A percentile compares a stretch with the other conserved stretches of the same genome.
Evolutionary conservation across 73 alveolate genomes (phyloP).

Genomic region (Tetrahymena malaccensis): DNA sequence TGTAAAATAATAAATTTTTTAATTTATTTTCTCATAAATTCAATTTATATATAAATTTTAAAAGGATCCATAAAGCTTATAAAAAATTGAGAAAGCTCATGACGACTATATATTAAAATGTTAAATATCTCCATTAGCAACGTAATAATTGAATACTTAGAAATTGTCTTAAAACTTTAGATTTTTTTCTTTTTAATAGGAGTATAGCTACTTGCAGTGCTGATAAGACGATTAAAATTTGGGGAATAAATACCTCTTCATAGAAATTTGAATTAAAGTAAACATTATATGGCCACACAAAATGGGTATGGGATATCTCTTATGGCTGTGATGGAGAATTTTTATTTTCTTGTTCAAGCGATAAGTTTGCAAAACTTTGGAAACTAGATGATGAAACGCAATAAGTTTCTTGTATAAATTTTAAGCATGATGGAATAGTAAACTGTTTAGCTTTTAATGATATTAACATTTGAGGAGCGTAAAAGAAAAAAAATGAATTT

Average conservation of each 20-base stretch:
- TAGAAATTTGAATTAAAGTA: not conserved
- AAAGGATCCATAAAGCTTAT: not conserved
- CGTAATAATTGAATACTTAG: not conserved
- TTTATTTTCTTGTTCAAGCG: constrained; percentile 10
- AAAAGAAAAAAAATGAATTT: not conserved
- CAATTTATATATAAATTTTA: not conserved
- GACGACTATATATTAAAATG: constrained; percentile 13
- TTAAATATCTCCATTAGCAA: constrained; percentile 3
- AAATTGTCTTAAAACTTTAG: not conserved
- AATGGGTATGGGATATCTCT: constrained; percentile 31
- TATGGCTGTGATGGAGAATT: constrained; percentile 31
- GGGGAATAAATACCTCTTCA: constrained; percentile 7
- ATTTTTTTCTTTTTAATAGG: not conserved
- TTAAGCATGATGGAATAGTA: constrained; percentile 9
- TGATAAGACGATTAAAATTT: constrained; percentile 20
- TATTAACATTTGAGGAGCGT: not conserved
- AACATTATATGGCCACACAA: constrained; percentile 11
- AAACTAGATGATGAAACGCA: not conserved
- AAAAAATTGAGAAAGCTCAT: constrained; percentile 16
- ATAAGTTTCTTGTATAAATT: not conserved
- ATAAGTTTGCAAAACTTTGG: constrained; percentile 24
- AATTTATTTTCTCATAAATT: not conserved
- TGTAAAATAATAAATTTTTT: not conserved
- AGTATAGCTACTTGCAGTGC: constrained; percentile 21
- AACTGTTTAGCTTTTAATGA: constrained; percentile 24